Conservation (phyloP, 495 filamentous ascomycete species). For the Xylaria flabelliformis region DNA sequence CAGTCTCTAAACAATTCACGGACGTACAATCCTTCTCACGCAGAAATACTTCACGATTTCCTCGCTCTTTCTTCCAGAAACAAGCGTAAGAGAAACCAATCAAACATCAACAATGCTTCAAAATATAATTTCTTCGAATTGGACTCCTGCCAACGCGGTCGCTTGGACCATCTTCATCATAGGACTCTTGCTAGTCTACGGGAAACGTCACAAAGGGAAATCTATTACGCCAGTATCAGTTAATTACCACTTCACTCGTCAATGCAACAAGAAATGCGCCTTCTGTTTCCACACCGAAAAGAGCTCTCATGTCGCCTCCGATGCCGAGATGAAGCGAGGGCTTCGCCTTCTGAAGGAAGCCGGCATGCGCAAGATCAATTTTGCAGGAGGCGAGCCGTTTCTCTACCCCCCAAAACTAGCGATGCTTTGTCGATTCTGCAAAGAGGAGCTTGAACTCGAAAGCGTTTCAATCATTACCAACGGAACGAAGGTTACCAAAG, state of each 20-base stretch:
- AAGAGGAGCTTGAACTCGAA: slow-evolving; percentile 56
- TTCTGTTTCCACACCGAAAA: slow-evolving; percentile 67
- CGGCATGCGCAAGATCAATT: slow-evolving; percentile 66
- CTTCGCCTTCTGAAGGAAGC: slow-evolving; percentile 55
- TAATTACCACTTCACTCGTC: slow-evolving; percentile 57
- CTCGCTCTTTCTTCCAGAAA: background rate
- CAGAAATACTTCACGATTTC: background rate
- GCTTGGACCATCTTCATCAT: background rate
- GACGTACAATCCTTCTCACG: background rate
- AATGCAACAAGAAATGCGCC: slow-evolving; percentile 59
- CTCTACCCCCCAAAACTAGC: slow-evolving; percentile 58
- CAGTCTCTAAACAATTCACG: background rate
- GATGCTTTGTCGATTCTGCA: slow-evolving; percentile 57
- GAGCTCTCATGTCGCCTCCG: slow-evolving; percentile 49
- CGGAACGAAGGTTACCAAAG: slow-evolving; percentile 55
- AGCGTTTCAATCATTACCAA: slow-evolving; percentile 62
- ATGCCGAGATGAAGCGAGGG: slow-evolving; percentile 50
- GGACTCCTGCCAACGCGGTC: background rate
- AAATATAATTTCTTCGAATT: background rate
- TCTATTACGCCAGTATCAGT: slow-evolving; percentile 48
- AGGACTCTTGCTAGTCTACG: background rate
- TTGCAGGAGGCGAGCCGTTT: slow-evolving; percentile 67
- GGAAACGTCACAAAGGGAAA: slow-evolving; percentile 1
- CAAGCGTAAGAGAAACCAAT: background rate
- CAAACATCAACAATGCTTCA: slow-evolving; percentile 18